Evolutionary conservation across 345 rosid species (phyloP), one percentile per base, ranked within the genome.

Genomic region (Theobroma cacao): DNA sequence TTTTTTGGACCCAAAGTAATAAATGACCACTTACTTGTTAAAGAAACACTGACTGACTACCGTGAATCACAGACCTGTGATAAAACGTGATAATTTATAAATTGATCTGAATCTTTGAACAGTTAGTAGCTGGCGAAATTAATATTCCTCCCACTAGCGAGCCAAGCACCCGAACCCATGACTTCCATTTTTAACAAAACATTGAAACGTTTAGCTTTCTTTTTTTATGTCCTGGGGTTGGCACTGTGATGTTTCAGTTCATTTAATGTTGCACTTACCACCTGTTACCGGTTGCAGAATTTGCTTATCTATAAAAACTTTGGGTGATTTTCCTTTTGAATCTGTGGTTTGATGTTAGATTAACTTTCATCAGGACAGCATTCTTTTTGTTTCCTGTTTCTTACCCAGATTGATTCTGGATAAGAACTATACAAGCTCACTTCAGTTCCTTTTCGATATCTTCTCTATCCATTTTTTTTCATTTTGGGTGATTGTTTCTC

Each of bases 271-370:
- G 24, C 59, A 60, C 22, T 30, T 9, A 45, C 59, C 67, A 30
- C 7, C 43, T 18, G 28, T 61, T 28, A 31, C 69, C n/a, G 45
- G 28, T 26, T 61, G 26, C 52, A 40, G 38, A 18, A 11, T 18
- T 41, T 75, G 58, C 31, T 61, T 43, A 20, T 43, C 78, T 61
- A 75, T 74, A 74, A 73, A 73, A 75, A 1, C 15, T 1, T n/a
- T 22, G 10, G 7, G 47, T 20, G 0, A 38, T 50, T n/a, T 53
- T 56, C 72, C 72, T 43, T 66, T 30, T 24, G 43, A 41, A 43
- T 71, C 31, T 31, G 24, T 47, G 40, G 58, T 30, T 41, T 41
- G 0, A 67, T 24, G 34, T 38, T 38, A 38, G 71, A 1, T 38
- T 36, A 36, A 20, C 24, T 31, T 24, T 60, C 64, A 28, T 60